phyloP scores from a whole-genome alignment of 306 rosid species.

The Fagus crenata region DNA sequence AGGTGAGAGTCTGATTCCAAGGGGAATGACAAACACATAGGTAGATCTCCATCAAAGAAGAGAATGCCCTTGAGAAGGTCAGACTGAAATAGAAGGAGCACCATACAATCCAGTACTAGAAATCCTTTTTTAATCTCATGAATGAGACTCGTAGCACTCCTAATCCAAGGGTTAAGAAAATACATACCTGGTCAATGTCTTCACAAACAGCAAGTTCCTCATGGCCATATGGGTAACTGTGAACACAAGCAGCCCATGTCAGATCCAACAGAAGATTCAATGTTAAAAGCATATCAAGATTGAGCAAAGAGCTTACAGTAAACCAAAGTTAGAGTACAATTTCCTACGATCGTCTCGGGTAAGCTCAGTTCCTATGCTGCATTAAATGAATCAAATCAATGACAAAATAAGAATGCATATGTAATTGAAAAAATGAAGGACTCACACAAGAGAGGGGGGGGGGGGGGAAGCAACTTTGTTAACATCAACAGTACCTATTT shows the following conservation, averaged over 20 bases:
- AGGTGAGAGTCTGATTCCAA: constrained; percentile 3
- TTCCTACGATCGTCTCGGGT: constrained; percentile 94
- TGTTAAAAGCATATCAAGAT: constrained; percentile 3
- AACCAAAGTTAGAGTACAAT: constrained; percentile 87
- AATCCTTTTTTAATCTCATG: constrained; percentile 6
- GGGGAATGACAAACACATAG: not conserved
- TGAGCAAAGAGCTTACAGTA: constrained; percentile 65
- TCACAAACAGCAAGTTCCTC: constrained; percentile 95
- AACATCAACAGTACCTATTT: constrained; percentile 58
- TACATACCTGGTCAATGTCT: constrained; percentile 90
- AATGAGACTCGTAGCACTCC: constrained; percentile 10
- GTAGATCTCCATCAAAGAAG: constrained; percentile 6
- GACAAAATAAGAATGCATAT: constrained; percentile 11
- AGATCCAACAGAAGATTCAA: constrained; percentile 5
- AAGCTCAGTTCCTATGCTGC: constrained; percentile 97
- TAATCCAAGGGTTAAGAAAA: not conserved
- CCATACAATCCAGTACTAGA: constrained; percentile 9
- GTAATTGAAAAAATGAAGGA: not conserved
- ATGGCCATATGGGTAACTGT: constrained; percentile 92
- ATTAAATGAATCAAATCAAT: constrained; percentile 27
- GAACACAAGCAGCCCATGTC: constrained; percentile 17
- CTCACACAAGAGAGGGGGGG: not conserved
- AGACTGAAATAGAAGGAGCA: constrained; percentile 15
- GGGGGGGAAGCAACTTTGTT: not conserved
- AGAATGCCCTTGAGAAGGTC: not conserved